Evolutionary conservation across 2,329 filamentous ascomycete species (phyloP).

Genomic region (Stemphylium beticola): DNA sequence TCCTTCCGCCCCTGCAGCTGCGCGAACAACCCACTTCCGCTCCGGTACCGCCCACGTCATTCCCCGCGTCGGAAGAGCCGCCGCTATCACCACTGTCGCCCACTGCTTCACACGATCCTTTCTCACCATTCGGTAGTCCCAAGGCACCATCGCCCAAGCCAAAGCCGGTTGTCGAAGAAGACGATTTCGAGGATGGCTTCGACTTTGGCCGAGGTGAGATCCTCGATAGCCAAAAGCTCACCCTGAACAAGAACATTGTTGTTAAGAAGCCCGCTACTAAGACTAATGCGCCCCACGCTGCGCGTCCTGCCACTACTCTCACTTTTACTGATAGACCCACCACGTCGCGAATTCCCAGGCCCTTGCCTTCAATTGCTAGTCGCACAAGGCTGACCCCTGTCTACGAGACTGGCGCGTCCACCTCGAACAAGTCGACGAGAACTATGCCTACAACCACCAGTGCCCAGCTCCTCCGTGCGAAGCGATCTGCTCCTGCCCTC

Average conservation of each 20-base stretch:
- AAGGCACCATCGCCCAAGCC: conserved; percentile 24
- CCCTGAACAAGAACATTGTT: conserved; percentile 89
- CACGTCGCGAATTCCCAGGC: conserved; percentile 78
- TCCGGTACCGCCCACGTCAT: conserved; percentile 25
- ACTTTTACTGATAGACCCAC: conserved; percentile 82
- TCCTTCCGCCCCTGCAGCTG: conserved; percentile 26
- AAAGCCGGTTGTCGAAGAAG: conserved; percentile 48
- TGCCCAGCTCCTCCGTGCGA: conserved; percentile 63
- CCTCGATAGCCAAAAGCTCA: conserved; percentile 80
- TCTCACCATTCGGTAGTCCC: conserved; percentile 30
- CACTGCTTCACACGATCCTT: conserved; percentile 16
- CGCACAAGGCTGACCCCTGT: conserved; percentile 80
- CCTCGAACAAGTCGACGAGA: conserved; percentile 62
- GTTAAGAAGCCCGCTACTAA: conserved; percentile 68
- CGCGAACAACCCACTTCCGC: conserved; percentile 39
- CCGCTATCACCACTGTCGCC: conserved; percentile 22
- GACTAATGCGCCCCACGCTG: conserved; percentile 70
- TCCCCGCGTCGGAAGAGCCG: conserved; percentile 2
- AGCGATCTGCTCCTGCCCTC: conserved; percentile 66
- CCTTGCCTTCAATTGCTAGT: conserved; percentile 61
- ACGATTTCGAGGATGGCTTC: conserved; percentile 85
- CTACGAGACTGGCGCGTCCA: conserved; percentile 81
- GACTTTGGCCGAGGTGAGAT: conserved; percentile 85
- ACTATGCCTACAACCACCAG: conserved; percentile 60
- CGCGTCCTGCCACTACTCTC: conserved; percentile 77